Conservation (phyloP, 2,329 filamentous ascomycete species). For the Kalmusia sp. region DNA sequence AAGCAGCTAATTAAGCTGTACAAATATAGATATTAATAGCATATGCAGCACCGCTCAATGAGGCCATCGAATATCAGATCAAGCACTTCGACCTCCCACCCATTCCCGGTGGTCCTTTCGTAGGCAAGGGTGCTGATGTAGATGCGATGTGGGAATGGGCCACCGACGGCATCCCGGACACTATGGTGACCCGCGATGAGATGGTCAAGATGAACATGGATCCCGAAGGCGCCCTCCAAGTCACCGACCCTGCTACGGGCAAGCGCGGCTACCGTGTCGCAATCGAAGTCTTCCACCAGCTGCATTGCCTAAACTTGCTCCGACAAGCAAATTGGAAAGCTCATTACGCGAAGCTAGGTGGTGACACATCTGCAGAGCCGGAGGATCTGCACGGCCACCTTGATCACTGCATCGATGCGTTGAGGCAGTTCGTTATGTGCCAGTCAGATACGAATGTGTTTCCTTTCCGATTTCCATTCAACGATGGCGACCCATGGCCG, state of each 20-base stretch:
- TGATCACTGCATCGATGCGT: constrained; percentile 28
- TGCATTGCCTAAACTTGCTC: constrained; percentile 29
- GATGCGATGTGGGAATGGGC: constrained; percentile 23
- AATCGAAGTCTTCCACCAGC: constrained; percentile 31
- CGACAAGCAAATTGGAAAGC: constrained; percentile 23
- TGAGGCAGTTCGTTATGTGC: constrained; percentile 28
- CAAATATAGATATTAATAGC: not conserved
- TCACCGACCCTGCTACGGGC: constrained; percentile 20
- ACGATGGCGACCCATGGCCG: constrained; percentile 25
- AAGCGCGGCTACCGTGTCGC: constrained; percentile 26
- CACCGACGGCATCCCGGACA: constrained; percentile 22
- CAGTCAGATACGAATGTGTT: constrained; percentile 26
- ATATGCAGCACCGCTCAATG: constrained; percentile 18
- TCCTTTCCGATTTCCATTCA: constrained; percentile 22
- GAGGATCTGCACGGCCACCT: constrained; percentile 21
- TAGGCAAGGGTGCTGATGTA: constrained; percentile 18
- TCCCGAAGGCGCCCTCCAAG: constrained; percentile 20
- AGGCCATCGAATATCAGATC: constrained; percentile 21
- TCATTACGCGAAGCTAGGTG: constrained; percentile 21
- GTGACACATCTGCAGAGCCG: constrained; percentile 20
- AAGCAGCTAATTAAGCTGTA: not conserved
- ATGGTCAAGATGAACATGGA: constrained; percentile 27
- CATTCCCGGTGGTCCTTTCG: constrained; percentile 18
- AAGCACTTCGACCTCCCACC: constrained; percentile 23
- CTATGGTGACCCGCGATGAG: constrained; percentile 22